Percentiles rank a stretch among this genome's conserved stretches.
These are phyloP conservation scores for Phialophora tarda DNA, from an alignment of 2,329 filamentous ascomycete genomes.

Conservation along the genomic window DNA sequence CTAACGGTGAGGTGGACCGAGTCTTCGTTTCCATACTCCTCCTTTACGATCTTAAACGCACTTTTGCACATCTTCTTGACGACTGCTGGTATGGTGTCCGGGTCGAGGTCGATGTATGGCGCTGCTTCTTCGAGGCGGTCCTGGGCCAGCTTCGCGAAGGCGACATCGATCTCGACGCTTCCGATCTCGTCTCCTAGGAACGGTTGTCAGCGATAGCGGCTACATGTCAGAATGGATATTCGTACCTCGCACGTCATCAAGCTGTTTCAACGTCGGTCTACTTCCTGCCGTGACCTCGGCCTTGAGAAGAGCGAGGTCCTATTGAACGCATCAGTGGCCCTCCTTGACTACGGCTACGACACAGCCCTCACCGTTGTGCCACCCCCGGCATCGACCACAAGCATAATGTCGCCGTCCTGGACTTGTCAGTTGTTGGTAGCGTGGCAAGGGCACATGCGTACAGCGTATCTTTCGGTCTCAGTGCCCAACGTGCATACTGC, in stretches of 20 bases:
- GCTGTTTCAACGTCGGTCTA: constrained; percentile 15
- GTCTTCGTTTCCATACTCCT: constrained; percentile 10
- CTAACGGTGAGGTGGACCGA: constrained; percentile 9
- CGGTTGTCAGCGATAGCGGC: background rate
- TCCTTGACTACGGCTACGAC: background rate
- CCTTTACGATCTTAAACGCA: constrained; percentile 12
- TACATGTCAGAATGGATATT: background rate
- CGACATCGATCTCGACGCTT: constrained; percentile 14
- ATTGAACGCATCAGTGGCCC: background rate
- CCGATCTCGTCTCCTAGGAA: constrained; percentile 12
- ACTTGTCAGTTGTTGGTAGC: constrained; percentile 43
- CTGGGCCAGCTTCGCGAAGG: constrained; percentile 10
- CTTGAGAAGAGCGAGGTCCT: constrained; percentile 15
- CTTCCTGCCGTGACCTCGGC: constrained; percentile 4
- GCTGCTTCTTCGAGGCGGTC: constrained; percentile 6
- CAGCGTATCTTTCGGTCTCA: constrained; percentile 11
- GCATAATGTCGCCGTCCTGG: constrained; percentile 50
- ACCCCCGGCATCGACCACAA: constrained; percentile 59
- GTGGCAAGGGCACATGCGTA: constrained; percentile 3
- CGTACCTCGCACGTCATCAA: constrained; percentile 17
- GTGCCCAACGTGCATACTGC: constrained; percentile 53
- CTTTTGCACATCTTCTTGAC: constrained; percentile 13
- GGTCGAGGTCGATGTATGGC: constrained; percentile 14
- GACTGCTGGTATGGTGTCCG: constrained; percentile 3
- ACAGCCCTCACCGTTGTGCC: constrained; percentile 47